phyloP scores from a whole-genome alignment of 345 rosid species.

The Eucalyptus guilfoylei region DNA sequence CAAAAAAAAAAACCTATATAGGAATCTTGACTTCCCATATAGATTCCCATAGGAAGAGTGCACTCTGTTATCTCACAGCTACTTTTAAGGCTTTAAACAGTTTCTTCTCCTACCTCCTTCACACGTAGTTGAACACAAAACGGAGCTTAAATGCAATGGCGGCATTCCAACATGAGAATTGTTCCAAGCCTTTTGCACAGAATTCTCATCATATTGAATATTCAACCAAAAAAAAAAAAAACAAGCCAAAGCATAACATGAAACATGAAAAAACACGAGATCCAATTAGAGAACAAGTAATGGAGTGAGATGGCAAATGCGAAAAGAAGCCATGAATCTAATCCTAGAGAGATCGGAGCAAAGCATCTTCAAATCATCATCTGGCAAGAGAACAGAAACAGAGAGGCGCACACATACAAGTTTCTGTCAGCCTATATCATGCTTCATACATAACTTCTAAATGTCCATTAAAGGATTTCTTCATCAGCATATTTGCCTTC shows the following conservation, averaged over 20 bases:
- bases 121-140: background rate
- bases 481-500: too few species aligned
- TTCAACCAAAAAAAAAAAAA: background rate
- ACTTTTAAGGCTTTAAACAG: background rate
- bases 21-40: background rate
- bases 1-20: too few species aligned
- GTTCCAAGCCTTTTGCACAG: background rate
- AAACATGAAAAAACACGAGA: background rate
- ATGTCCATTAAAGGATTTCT: too few species aligned
- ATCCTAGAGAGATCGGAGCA: background rate
- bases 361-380: background rate
- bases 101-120: background rate
- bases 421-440: too few species aligned
- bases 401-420: background rate
- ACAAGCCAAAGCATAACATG: background rate
- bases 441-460: too few species aligned
- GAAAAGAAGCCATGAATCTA: background rate
- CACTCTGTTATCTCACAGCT: background rate
- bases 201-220: background rate
- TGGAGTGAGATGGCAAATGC: background rate
- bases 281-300: background rate
- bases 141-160: background rate
- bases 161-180: background rate
- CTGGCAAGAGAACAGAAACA: background rate
- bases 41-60: background rate